These are phyloP conservation scores for Trypanosomatidae sp. DNA, from an alignment of 208 protist species.

Conservation along the genomic window DNA sequence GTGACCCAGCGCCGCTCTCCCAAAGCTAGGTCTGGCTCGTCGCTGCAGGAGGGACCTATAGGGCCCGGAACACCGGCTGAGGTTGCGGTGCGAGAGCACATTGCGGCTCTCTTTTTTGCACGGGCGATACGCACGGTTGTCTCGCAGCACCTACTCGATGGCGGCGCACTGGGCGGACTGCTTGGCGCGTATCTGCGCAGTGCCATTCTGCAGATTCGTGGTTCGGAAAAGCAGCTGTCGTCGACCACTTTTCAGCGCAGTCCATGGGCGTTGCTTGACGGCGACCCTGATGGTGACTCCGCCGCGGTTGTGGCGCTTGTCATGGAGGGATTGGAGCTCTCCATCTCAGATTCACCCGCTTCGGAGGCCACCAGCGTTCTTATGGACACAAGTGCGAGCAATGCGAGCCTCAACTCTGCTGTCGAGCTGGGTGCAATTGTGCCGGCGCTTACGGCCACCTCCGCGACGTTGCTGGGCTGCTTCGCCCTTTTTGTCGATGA, in stretches of 20 bases:
- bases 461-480: conserved; percentile 26
- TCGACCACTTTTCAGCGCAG: not conserved
- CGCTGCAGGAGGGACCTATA: no score
- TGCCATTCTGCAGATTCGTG: conserved; percentile 18
- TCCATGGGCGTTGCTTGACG: conserved; percentile 3
- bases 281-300: not conserved
- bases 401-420: conserved; percentile 1
- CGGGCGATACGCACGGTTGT: conserved; percentile 20
- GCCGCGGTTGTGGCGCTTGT: conserved; percentile 18
- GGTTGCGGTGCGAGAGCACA: conserved; percentile 9
- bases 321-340: conserved; percentile 25
- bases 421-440: conserved; percentile 15
- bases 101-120: conserved; percentile 28
- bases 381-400: conserved; percentile 8
- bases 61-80: no score
- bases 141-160: conserved; percentile 23
- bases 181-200: conserved; percentile 34
- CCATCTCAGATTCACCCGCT: not conserved
- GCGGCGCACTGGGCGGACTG: conserved; percentile 27
- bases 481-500: conserved; percentile 26
- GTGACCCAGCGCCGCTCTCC: not conserved
- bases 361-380: conserved; percentile 4
- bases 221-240: conserved; percentile 11
- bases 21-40: not conserved
- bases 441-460: conserved; percentile 24